Evolutionary conservation across 2,329 filamentous ascomycete genomes (phyloP).

Genomic region (Setomelanomma holmii): DNA sequence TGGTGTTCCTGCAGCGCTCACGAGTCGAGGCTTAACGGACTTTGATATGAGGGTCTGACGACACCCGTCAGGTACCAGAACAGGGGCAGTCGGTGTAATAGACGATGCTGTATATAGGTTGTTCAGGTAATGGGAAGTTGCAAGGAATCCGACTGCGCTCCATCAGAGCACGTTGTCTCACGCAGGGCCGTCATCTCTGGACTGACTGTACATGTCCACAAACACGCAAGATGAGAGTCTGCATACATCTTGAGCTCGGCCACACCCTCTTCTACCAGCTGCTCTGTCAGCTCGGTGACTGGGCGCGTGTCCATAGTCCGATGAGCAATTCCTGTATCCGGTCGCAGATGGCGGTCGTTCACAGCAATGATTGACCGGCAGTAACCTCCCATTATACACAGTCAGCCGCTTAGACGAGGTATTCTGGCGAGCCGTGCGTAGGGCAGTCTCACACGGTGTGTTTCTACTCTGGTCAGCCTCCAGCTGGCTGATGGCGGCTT

Average conservation of each 20-base stretch:
- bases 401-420: constrained; percentile 2
- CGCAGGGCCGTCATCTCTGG: constrained; percentile 18
- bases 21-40: not conserved
- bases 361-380: not conserved
- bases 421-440: not conserved
- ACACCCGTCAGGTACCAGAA: not conserved
- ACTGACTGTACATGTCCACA: not conserved
- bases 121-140: not conserved
- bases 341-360: not conserved
- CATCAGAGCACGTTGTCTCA: constrained; percentile 13
- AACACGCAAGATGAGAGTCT: not conserved
- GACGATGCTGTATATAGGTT: constrained; percentile 5
- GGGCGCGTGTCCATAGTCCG: not conserved
- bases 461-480: constrained; percentile 1
- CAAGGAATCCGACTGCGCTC: constrained; percentile 7
- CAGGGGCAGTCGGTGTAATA: not conserved
- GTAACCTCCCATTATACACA: not conserved
- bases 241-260: not conserved
- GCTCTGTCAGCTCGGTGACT: not conserved
- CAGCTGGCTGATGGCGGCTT: constrained; percentile 15
- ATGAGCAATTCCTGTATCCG: not conserved
- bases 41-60: constrained; percentile 1
- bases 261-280: not conserved
- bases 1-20: constrained; percentile 24
- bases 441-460: not conserved